phyloP scores from a whole-genome alignment of 768 basidiomycete species.

The Suillus plorans region DNA sequence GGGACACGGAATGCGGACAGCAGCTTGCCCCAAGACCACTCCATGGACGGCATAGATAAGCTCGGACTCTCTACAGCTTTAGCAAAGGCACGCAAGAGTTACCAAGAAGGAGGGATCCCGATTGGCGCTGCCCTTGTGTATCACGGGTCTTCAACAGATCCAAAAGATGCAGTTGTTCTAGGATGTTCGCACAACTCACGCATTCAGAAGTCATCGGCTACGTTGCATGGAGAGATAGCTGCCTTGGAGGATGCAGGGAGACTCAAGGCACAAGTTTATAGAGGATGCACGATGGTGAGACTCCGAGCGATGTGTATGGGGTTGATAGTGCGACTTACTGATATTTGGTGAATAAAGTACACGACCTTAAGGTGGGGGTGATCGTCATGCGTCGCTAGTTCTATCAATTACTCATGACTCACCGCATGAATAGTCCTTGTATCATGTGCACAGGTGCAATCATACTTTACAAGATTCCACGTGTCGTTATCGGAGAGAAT shows the following conservation, averaged over 20 bases:
- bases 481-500: conserved; percentile 68
- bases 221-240: conserved; percentile 48
- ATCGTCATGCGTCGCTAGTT: conserved; percentile 3
- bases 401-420: not conserved
- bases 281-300: conserved; percentile 49
- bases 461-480: conserved; percentile 60
- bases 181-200: conserved; percentile 46
- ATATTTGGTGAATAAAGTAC: conserved; percentile 25
- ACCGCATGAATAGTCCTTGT: conserved; percentile 47
- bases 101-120: conserved; percentile 57
- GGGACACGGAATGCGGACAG: not conserved
- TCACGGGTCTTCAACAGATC: conserved; percentile 17
- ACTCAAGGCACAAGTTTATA: conserved; percentile 43
- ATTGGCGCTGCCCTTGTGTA: conserved; percentile 55
- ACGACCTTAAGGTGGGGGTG: conserved; percentile 37
- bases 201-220: conserved; percentile 43
- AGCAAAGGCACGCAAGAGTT: conserved; percentile 46
- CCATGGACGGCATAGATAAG: conserved; percentile 22
- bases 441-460: conserved; percentile 67
- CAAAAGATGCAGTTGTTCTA: conserved; percentile 28
- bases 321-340: not conserved
- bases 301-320: not conserved
- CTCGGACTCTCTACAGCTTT: conserved; percentile 34
- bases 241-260: conserved; percentile 56
- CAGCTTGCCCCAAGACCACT: not conserved